Conservation (phyloP, 1,139 yeast genomes). For the Suhomyces anneliseae region DNA sequence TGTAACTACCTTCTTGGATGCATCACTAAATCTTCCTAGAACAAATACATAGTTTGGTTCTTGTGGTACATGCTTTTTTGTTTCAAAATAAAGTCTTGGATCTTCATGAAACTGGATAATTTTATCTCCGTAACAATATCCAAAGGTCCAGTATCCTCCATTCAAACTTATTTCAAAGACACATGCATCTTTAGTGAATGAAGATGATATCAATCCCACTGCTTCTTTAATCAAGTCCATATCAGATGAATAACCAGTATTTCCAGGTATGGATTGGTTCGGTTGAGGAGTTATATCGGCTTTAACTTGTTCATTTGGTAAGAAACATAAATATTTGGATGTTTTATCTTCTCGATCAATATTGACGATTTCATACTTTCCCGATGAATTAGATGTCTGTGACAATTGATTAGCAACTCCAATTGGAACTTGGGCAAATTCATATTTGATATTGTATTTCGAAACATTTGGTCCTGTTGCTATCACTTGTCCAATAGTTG, state of each 20-base stretch:
- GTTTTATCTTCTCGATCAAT: slow-evolving; percentile 3
- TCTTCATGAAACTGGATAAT: slow-evolving; percentile 59
- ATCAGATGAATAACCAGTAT: slow-evolving; percentile 8
- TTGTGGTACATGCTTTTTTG: slow-evolving; percentile 34
- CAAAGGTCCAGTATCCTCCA: slow-evolving; percentile 66
- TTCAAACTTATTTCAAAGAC: slow-evolving; percentile 35
- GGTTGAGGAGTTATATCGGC: not conserved
- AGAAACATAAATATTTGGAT: slow-evolving; percentile 13
- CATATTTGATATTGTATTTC: slow-evolving; percentile 13
- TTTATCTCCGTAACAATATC: slow-evolving; percentile 54
- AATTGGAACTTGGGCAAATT: slow-evolving; percentile 12
- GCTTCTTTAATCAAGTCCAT: slow-evolving; percentile 24
- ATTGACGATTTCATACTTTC: slow-evolving; percentile 13
- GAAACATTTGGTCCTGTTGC: slow-evolving; percentile 4
- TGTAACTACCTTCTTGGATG: slow-evolving; percentile 18
- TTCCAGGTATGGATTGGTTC: not conserved
- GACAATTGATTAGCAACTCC: slow-evolving; percentile 8
- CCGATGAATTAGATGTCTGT: slow-evolving; percentile 3
- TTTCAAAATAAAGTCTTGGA: slow-evolving; percentile 22
- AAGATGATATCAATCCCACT: slow-evolving; percentile 18
- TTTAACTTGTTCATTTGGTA: slow-evolving; percentile 9
- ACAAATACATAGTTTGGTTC: slow-evolving; percentile 41
- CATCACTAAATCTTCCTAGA: slow-evolving; percentile 44
- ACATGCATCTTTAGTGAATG: slow-evolving; percentile 29
- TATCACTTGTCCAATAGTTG: not conserved